Evolutionary conservation across 768 basidiomycete species (phyloP), one percentile per base, ranked within the genome.

Genomic region (Coprinellus micaceus): DNA sequence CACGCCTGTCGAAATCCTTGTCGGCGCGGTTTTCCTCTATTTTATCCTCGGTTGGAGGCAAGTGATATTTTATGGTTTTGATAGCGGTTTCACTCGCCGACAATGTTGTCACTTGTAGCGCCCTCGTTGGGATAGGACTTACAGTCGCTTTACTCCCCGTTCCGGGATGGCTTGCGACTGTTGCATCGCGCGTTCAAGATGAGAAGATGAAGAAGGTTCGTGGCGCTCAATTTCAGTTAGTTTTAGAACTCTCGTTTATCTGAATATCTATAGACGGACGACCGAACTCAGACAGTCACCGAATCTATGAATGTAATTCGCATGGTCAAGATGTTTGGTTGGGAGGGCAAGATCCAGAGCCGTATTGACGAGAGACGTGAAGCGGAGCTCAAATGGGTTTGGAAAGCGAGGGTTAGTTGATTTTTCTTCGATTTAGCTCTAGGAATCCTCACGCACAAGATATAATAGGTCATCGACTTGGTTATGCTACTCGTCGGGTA

Each of bases 261-360:
- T n/a, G n/a, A n/a, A n/a, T n/a, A n/a, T n/a, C 36, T 9, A 40
- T 82, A 67, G 61, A 75, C 73, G 1, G 87, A 88, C 64, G 78
- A 77, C 17, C 72, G 88, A 30, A 82, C 88, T 1, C 80, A 86
- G 62, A 70, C 74, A 0, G 79, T 88, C 33, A 82, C 84, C 3
- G 86, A 89, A 71, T 75, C 74, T 4, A 72, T 84, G 63, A 78
- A 77, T 52, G 79, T 82, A n/a, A 66, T 88, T 15, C 79, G 86
- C 17, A 87, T 88, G 82, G 72, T 88, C 66, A 90, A 90, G 67
- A 71, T 89, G 37, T 89, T 90, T 61, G 89, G 78, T 15, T 81
- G 88, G 79, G 79, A 86, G 74, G 77, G 78, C 52, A 77, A 82
- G 46, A 80, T 87, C 68, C 73, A 77, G 40, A 66, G 77, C 4